Conservation (phyloP, 2,329 filamentous ascomycete species). For the Cladosporium phlei region DNA sequence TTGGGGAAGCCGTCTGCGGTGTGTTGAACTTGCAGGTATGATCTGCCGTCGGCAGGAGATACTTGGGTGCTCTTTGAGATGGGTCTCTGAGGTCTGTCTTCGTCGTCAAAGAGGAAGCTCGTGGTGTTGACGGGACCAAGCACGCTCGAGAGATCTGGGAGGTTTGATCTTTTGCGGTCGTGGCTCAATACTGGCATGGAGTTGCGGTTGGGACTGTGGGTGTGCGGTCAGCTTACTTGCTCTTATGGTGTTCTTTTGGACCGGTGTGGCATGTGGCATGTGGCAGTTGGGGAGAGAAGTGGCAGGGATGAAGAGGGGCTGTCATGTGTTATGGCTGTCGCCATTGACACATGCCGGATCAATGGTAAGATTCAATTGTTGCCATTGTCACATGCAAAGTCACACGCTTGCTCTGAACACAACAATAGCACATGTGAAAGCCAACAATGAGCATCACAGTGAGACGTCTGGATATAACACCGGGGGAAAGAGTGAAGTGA, state of each 20-base stretch:
- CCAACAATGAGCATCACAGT: too few relatives aligned
- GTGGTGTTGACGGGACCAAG: constrained; percentile 81
- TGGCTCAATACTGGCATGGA: constrained; percentile 83
- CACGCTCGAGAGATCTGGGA: constrained; percentile 44
- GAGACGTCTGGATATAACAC: not conserved
- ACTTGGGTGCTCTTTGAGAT: constrained; percentile 29
- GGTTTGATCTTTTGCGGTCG: constrained; percentile 59
- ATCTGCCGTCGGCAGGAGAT: constrained; percentile 62
- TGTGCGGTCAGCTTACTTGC: not conserved
- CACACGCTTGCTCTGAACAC: not conserved
- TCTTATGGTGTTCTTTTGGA: too few relatives aligned
- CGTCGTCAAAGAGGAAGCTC: constrained; percentile 78
- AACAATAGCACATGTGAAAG: not conserved
- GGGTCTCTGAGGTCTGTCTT: constrained; percentile 43
- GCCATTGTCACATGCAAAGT: constrained; percentile 5
- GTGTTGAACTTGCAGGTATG: constrained; percentile 65
- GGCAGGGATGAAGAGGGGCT: not conserved
- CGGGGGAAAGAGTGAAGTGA: not conserved
- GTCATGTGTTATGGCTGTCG: not conserved
- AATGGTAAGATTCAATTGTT: too few relatives aligned
- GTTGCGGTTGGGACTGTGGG: constrained; percentile 72
- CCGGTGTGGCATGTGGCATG: too few relatives aligned
- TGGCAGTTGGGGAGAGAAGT: too few relatives aligned
- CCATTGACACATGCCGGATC: too few relatives aligned
- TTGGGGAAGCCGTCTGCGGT: constrained; percentile 85